These are phyloP conservation scores for Tuber melanosporum DNA, from an alignment of 495 filamentous ascomycete species.

Conservation along the genomic window DNA sequence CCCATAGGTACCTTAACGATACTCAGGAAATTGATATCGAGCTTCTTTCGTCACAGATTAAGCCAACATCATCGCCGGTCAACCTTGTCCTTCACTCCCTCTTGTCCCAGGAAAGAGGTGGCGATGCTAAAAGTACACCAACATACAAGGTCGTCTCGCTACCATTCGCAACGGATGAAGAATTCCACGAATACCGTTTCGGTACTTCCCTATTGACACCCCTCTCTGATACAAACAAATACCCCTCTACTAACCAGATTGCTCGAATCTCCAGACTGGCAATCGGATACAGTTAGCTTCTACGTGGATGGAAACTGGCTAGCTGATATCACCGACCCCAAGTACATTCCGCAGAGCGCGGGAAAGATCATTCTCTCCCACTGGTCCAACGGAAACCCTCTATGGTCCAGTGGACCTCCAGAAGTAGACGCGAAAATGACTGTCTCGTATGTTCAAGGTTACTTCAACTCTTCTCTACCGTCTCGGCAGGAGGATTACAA, in stretches of 20 bases:
- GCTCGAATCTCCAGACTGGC: slow-evolving; percentile 50
- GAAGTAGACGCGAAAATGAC: slow-evolving; percentile 53
- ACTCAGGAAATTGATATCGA: slow-evolving; percentile 77
- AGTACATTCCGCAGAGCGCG: slow-evolving; percentile 50
- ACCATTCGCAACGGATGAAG: slow-evolving; percentile 55
- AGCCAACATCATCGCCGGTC: slow-evolving; percentile 52
- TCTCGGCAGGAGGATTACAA: slow-evolving; percentile 47
- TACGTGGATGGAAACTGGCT: slow-evolving; percentile 58
- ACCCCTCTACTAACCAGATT: slow-evolving; percentile 1
- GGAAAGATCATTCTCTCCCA: slow-evolving; percentile 65
- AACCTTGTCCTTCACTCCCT: slow-evolving; percentile 67
- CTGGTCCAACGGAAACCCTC: slow-evolving; percentile 67
- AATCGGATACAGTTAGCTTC: slow-evolving; percentile 54
- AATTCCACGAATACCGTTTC: slow-evolving; percentile 69
- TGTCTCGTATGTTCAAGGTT: slow-evolving; percentile 63
- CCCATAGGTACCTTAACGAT: slow-evolving; percentile 57
- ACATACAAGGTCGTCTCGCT: slow-evolving; percentile 53
- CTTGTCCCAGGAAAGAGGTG: slow-evolving; percentile 50
- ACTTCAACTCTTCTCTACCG: slow-evolving; percentile 62
- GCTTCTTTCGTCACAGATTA: slow-evolving; percentile 58
- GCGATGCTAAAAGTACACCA: slow-evolving; percentile 52
- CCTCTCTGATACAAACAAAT: neutral
- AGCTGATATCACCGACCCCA: slow-evolving; percentile 49
- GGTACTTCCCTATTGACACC: slow-evolving; percentile 21
- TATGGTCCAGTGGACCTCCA: slow-evolving; percentile 66